Base-by-base conservation (phyloP, 768 basidiomycete species). In the Pulveroboletus sp. region DNA sequence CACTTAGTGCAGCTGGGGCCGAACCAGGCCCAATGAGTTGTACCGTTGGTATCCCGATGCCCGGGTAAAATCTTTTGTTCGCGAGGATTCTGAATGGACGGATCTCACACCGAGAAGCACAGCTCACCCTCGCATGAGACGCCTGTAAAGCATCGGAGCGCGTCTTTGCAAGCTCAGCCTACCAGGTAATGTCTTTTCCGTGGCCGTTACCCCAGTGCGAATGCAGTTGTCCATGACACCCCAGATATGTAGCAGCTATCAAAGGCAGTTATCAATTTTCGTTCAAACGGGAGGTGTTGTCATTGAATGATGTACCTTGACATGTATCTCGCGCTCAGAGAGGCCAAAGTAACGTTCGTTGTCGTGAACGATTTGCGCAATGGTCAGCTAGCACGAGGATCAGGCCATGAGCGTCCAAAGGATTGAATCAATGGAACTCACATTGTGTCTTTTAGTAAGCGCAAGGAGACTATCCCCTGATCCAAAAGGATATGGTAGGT, bases 181-280 rank as follows among this genome's bases (percentile, higher is more conserved):
- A n/a, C 94, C 94, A 0, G 94, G 94, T 2, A 98, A 77, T n/a
- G 79, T 82, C 39, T 75, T 75, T 57, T 94, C 86, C 4, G 79
- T 73, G 1, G 90, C 77, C 3, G 89, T 84, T 8, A 97, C 93
- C 17, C 94, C 94, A 2, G 79, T 77, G 26, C 75, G 85, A 53
- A 96, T 97, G 65, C 90, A 94, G 49, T 84, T 81, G 62, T 95
- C 92, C 94, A 96, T 96, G 5, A 93, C 90, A 47, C 73, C 62
- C 93, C 93, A 95, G 41, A 94, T 92, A 26, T 80, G 79, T 76
- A 82, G 79, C 56, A 90, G 76, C 73, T 72, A 43, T 18, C 40
- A 51, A 47, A 41, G 13, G 35, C 21, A 17, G 8, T 18, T 9
- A 31, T 49, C 10, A 21, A 39, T 17, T 2, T 36, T 47, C 24